These are phyloP conservation scores for Paramyrothecium sp. DNA, from an alignment of 2,329 filamentous ascomycete genomes.

Conservation along the genomic window DNA sequence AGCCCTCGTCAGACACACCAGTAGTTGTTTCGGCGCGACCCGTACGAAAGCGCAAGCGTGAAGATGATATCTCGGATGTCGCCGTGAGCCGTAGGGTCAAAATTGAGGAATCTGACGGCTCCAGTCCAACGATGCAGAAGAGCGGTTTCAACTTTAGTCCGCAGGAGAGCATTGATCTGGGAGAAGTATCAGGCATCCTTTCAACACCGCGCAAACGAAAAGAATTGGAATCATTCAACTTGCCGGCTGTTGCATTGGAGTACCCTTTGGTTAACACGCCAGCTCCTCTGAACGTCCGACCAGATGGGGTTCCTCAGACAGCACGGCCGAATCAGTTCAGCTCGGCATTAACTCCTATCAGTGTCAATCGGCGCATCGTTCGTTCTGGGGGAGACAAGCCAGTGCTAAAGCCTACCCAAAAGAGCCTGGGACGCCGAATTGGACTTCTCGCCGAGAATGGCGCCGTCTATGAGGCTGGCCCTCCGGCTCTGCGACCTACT, in stretches of 20 bases:
- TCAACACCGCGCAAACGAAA: slow-evolving; percentile 34
- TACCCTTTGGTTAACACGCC: slow-evolving; percentile 12
- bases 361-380: slow-evolving; percentile 27
- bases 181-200: slow-evolving; percentile 28
- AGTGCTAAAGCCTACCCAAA: slow-evolving; percentile 11
- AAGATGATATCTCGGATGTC: slow-evolving; percentile 18
- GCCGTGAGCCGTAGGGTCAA: slow-evolving; percentile 37
- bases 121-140: slow-evolving; percentile 23
- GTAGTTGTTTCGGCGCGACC: slow-evolving; percentile 49
- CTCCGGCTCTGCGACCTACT: slow-evolving; percentile 3
- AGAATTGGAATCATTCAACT: slow-evolving; percentile 15
- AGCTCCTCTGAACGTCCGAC: slow-evolving; percentile 15
- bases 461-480: slow-evolving; percentile 12
- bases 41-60: slow-evolving; percentile 46
- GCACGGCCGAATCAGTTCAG: slow-evolving; percentile 13
- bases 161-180: slow-evolving; percentile 59
- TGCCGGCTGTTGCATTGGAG: neutral
- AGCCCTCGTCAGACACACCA: slow-evolving; percentile 52
- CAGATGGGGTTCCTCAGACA: slow-evolving; percentile 14
- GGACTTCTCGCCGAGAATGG: slow-evolving; percentile 49
- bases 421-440: slow-evolving; percentile 33
- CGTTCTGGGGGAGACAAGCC: slow-evolving; percentile 19
- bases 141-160: slow-evolving; percentile 27
- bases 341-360: slow-evolving; percentile 35
- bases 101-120: slow-evolving; percentile 29